phyloP scores from a whole-genome alignment of 768 basidiomycete genomes.

The Kwoniella newhampshirensis region DNA sequence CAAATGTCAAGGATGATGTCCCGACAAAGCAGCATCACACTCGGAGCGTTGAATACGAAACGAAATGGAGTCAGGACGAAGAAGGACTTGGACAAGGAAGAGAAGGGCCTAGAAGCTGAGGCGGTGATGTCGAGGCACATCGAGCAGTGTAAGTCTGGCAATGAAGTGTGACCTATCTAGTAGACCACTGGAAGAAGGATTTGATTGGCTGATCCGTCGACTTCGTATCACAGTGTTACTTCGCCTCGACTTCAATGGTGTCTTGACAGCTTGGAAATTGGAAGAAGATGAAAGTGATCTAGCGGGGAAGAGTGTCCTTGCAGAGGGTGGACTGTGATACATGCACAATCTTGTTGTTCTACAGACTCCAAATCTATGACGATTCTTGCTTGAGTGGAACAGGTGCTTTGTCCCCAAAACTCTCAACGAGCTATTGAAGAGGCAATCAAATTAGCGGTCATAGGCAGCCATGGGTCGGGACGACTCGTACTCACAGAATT shows the following conservation, averaged over 20 bases:
- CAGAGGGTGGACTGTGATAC: slow-evolving; percentile 24
- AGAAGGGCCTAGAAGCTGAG: slow-evolving; percentile 62
- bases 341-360: background rate
- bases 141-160: slow-evolving; percentile 59
- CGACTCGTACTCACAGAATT: slow-evolving; percentile 35
- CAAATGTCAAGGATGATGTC: slow-evolving; percentile 30
- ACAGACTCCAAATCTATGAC: background rate
- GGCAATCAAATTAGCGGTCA: background rate
- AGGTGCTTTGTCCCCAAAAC: slow-evolving; percentile 33
- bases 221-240: slow-evolving; percentile 59
- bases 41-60: slow-evolving; percentile 48
- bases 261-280: slow-evolving; percentile 30
- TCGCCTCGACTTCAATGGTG: slow-evolving; percentile 73
- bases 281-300: slow-evolving; percentile 24
- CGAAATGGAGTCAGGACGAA: slow-evolving; percentile 53
- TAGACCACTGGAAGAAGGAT: background rate
- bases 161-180: too few relatives aligned
- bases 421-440: slow-evolving; percentile 10
- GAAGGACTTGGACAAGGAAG: slow-evolving; percentile 54
- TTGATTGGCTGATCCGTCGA: background rate
- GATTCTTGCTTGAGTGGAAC: slow-evolving; percentile 22
- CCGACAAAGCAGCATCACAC: slow-evolving; percentile 26
- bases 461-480: background rate
- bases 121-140: slow-evolving; percentile 74
- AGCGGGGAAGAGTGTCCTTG: slow-evolving; percentile 17